Conservation (phyloP, 164 flowering plant genomes). For the Liquidambar formosana region DNA sequence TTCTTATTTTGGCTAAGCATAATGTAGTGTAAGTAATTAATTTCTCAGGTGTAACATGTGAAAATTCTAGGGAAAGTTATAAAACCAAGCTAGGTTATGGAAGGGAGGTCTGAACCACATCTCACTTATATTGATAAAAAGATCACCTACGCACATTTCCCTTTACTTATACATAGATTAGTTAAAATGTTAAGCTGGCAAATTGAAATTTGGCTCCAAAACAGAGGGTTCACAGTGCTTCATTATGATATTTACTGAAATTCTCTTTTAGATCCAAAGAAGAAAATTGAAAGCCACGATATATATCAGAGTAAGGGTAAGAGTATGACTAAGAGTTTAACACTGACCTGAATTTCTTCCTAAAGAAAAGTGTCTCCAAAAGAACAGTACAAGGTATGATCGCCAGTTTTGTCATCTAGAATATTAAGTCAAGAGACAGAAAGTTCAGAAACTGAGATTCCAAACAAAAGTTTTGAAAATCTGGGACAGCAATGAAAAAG, state of each 20-base stretch:
- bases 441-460: slow-evolving; percentile 6
- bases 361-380: slow-evolving; percentile 82
- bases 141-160: too few species aligned
- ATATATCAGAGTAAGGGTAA: background rate
- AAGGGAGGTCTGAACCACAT: too few species aligned
- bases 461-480: background rate
- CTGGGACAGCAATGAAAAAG: background rate
- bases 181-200: background rate
- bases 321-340: background rate
- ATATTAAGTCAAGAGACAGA: slow-evolving; percentile 8
- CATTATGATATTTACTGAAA: background rate
- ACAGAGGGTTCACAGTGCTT: background rate
- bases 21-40: too few species aligned
- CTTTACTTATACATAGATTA: background rate
- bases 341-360: slow-evolving; percentile 80
- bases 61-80: too few species aligned
- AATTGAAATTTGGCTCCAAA: background rate
- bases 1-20: too few species aligned
- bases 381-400: slow-evolving; percentile 90
- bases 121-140: too few species aligned
- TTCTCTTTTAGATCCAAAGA: background rate
- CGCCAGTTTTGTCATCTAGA: slow-evolving; percentile 89
- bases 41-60: too few species aligned
- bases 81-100: too few species aligned
- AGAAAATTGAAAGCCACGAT: background rate